Conservation (phyloP, 1,284 basidiomycete species). For the Tilletiaria anomala region DNA sequence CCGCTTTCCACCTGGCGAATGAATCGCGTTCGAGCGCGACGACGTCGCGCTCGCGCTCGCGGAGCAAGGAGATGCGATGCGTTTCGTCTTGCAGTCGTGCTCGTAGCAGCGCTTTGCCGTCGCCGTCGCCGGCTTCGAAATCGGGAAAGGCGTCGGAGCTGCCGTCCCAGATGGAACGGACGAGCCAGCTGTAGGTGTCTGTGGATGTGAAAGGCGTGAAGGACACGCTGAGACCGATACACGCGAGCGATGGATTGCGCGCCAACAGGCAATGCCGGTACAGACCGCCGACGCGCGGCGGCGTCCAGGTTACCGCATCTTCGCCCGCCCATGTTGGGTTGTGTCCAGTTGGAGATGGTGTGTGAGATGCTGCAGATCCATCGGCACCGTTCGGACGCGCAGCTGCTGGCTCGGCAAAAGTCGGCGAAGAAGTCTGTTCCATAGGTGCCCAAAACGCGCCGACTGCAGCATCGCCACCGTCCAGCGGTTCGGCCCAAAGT, state of each 20-base stretch:
- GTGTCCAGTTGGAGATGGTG: too few relatives aligned
- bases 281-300: conserved; percentile 1
- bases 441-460: too few relatives aligned
- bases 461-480: too few relatives aligned
- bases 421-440: too few relatives aligned
- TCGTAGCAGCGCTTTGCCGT: background rate
- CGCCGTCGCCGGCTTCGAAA: conserved; percentile 2
- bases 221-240: conserved; percentile 15
- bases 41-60: background rate
- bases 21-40: too few relatives aligned
- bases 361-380: too few relatives aligned
- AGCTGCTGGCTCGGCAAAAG: too few relatives aligned
- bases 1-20: too few relatives aligned
- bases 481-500: too few relatives aligned
- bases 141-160: conserved; percentile 5
- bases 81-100: background rate
- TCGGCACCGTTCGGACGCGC: too few relatives aligned
- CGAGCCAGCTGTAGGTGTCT: conserved; percentile 12
- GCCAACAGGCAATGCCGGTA: conserved; percentile 10
- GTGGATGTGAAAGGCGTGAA: conserved; percentile 15
- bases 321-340: too few relatives aligned
- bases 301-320: too few relatives aligned
- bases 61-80: background rate
- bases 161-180: conserved; percentile 15
- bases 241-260: conserved; percentile 8